Percentiles rank a stretch among this genome's conserved stretches.
Conservation (phyloP, 352 stramenopile genomes). For the Blastocystis sp. region DNA sequence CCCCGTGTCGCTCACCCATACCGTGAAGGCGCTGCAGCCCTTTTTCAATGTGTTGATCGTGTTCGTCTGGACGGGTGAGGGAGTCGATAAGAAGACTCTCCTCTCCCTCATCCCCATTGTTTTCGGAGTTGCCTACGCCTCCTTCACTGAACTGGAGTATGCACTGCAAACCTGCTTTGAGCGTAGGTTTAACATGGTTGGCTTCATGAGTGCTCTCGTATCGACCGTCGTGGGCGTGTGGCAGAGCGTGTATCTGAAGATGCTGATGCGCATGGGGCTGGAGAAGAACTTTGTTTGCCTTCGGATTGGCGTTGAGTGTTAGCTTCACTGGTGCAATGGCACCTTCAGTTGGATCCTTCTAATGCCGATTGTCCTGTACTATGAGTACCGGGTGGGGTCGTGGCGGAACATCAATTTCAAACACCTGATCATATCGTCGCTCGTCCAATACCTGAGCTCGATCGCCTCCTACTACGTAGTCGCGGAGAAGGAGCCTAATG, state of each 20-base stretch:
- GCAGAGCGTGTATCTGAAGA: constrained; percentile 69
- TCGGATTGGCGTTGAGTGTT: not conserved
- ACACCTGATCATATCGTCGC: constrained; percentile 34
- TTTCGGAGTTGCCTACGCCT: constrained; percentile 65
- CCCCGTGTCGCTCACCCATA: constrained; percentile 63
- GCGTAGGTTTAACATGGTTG: constrained; percentile 52
- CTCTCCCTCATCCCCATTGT: constrained; percentile 66
- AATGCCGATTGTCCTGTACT: constrained; percentile 48
- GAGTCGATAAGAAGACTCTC: constrained; percentile 30
- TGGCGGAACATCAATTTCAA: constrained; percentile 23
- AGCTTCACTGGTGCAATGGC: constrained; percentile 64
- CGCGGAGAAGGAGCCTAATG: not conserved
- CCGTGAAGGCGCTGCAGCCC: constrained; percentile 64
- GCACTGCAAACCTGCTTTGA: not conserved
- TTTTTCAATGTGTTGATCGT: constrained; percentile 69
- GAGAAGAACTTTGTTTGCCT: constrained; percentile 55
- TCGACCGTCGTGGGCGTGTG: constrained; percentile 62
- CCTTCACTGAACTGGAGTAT: constrained; percentile 62
- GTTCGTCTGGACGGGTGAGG: constrained; percentile 57
- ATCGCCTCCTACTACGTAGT: constrained; percentile 56
- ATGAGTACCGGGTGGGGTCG: constrained; percentile 6
- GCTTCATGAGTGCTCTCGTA: constrained; percentile 61
- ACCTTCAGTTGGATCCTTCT: constrained; percentile 52
- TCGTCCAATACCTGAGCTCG: constrained; percentile 67
- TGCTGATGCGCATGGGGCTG: constrained; percentile 62